Evolutionary conservation across 2,329 filamentous ascomycete species (phyloP).

Genomic region (Pyrenochaeta sp.): DNA sequence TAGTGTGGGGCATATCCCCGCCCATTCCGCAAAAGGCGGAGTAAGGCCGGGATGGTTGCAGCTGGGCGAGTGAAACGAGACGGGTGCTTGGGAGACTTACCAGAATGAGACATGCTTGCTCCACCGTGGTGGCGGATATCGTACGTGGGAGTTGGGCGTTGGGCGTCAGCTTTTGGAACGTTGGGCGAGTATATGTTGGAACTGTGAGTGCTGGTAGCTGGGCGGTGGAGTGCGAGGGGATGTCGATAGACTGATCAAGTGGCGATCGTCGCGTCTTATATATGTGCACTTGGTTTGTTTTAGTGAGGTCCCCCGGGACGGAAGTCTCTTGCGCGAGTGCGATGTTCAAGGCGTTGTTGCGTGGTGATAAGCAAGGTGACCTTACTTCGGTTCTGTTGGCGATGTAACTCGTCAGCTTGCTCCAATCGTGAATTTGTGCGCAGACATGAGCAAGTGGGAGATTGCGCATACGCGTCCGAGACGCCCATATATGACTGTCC

Average conservation of each 20-base stretch:
- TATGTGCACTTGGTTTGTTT: not conserved
- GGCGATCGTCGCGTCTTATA: constrained; percentile 2
- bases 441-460: constrained; percentile 4
- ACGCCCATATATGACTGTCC: constrained; percentile 7
- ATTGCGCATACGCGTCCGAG: constrained; percentile 13
- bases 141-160: not conserved
- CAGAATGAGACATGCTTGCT: constrained; percentile 11
- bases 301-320: not conserved
- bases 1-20: not conserved
- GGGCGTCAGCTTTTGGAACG: not conserved
- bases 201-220: not conserved
- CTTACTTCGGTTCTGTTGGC: constrained; percentile 1
- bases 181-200: not conserved
- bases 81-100: constrained; percentile 7
- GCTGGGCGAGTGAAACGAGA: not conserved
- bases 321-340: not conserved
- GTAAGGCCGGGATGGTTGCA: not conserved
- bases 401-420: constrained; percentile 4
- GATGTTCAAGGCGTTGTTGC: constrained; percentile 9
- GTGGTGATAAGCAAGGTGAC: constrained; percentile 15
- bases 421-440: constrained; percentile 4
- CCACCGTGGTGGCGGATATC: not conserved
- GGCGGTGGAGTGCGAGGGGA: not conserved
- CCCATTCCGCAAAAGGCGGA: not conserved
- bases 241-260: not conserved